Evolutionary conservation across 2,329 filamentous ascomycete species (phyloP), one percentile per base, ranked within the genome.

Genomic region (Penicillium fuscoglaucum): DNA sequence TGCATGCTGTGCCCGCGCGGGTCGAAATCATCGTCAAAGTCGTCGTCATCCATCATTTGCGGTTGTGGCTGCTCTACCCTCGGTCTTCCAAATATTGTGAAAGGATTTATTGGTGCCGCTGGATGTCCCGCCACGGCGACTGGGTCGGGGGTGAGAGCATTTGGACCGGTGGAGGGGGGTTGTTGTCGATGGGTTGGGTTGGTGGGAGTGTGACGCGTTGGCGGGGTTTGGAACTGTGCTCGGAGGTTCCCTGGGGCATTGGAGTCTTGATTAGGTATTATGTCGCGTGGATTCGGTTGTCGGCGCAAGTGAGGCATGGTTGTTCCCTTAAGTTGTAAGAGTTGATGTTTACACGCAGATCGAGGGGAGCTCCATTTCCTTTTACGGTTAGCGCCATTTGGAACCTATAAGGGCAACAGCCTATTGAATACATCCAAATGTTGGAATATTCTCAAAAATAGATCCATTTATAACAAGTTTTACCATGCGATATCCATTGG

Each of bases 141-240:
- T 19, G 62, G 52, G 7, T 71, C 61, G 1, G 69, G 61, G 9
- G 67, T 68, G 29, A 66, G 50, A 12, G 62, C 62, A 68, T 68
- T 21, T 55, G 66, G n/a, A 50, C 69, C 45, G 3, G 64, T 62
- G 44, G 71, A 69, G 12, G 71, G 70, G 4, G 46, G 46, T 48
- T 66, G 67, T 45, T 62, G 65, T 10, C 65, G 61, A 28, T 68
- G 68, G 10, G 68, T 66, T 59, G 63, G 66, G 44, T 65, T 66
- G 37, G 64, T 61, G 39, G 61, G 71, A 15, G 68, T 69, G 17
- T 62, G 65, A 31, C 67, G 66, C 10, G 70, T 62, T 1, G 71
- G 71, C 10, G 72, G 72, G 10, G 71, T 74, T 19, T 72, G 70
- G 51, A 71, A 74, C 55, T 74, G 72, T 2, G 62, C 52, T 52